These are phyloP conservation scores for Sequoiadendron giganteum DNA, from an alignment of 75 land plant species.

Conservation along the genomic window DNA sequence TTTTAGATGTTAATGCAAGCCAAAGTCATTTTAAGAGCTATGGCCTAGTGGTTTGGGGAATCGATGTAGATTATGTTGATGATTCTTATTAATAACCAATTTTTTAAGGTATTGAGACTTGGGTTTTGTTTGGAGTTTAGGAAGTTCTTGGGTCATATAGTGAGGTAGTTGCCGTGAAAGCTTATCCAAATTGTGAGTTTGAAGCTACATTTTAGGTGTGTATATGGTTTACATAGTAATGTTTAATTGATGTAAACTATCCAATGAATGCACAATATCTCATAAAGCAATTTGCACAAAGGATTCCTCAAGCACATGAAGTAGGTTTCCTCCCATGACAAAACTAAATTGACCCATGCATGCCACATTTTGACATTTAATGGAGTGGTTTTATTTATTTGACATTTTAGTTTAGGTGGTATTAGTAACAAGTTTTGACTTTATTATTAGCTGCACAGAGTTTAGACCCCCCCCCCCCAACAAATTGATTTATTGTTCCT, in stretches of 20 bases:
- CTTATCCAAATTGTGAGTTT: slow-evolving; percentile 55
- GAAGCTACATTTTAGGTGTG: slow-evolving; percentile 53
- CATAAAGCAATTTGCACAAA: not conserved
- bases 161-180: slow-evolving; percentile 46
- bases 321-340: not conserved
- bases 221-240: not conserved
- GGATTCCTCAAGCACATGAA: not conserved
- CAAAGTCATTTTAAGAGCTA: not conserved
- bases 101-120: not conserved
- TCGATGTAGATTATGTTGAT: not conserved
- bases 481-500: not conserved
- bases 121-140: slow-evolving; percentile 16
- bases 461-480: not conserved
- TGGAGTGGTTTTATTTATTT: not conserved
- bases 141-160: slow-evolving; percentile 65
- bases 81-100: not conserved
- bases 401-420: not conserved
- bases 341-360: not conserved
- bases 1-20: not conserved
- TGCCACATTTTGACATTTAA: not conserved
- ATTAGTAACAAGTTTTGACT: not conserved
- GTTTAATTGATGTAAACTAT: not conserved
- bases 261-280: not conserved
- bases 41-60: not conserved
- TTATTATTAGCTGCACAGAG: not conserved